Evolutionary conservation across 2,329 filamentous ascomycete genomes (phyloP), one percentile per base, ranked within the genome.

Genomic region (Colletotrichum eleusines): DNA sequence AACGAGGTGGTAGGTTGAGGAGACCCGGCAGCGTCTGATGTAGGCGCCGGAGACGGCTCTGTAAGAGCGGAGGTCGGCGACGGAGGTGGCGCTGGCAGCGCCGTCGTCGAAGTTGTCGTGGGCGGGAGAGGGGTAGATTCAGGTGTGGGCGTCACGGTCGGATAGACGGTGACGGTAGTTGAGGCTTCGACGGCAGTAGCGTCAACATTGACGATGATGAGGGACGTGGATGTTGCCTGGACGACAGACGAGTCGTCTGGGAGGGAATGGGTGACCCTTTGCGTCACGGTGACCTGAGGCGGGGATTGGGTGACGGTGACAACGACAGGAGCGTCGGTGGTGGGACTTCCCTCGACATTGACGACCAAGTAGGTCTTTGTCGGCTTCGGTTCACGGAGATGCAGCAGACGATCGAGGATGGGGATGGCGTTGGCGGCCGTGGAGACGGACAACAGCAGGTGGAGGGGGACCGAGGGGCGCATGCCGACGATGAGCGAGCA

Each of bases 301-400:
- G 77, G 75, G 11, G 66, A 59, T 63, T 73, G 73, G n/a, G 78
- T 77, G 5, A 81, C 77, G 12, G 76, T 77, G 33, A 80, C 57
- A 9, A 77, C 77, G 9, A 75, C 33, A 11, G 72, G 59, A 11
- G 18, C 48, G 28, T 62, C 72, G 42, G 73, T 69, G 69, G 75
- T 72, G 64, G 72, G 74, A 51, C 66, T 74, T 42, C 75, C 75
- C 28, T 75, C 74, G 23, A 73, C 75, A 42, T 69, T 75, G 48
- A 83, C 80, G 38, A 83, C 80, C 3, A 80, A 81, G 59, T 83
- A 83, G 28, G 40, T 58, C 64, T 67, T 70, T 35, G 51, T 66
- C 28, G 69, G 63, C 50, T 53, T 72, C 54, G 48, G 46, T 20
- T 40, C 71, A 63, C 55, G 72, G 9, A 44, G 59, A 33, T 61